Base-by-base conservation (phyloP, 768 basidiomycete genomes). In the Podaxis pistillaris region DNA sequence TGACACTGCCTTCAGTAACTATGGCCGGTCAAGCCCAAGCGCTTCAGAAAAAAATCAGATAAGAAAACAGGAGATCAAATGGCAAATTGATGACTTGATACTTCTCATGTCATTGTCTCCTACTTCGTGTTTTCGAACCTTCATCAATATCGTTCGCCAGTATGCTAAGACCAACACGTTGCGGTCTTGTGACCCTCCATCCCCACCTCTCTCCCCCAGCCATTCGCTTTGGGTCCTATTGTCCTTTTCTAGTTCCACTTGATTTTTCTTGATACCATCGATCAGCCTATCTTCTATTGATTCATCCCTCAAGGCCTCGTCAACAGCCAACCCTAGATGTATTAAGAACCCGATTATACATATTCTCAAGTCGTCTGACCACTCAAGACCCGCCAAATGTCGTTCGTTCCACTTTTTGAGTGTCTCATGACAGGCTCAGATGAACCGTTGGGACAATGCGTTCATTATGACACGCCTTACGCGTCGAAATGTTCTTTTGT, bases 121-220 rank as follows among this genome's bases (percentile, higher is more conserved):
- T n/a, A 60, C 53, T 60, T 41, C n/a, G 26, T 53, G 19, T 40
- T 44, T 60, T 46, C 59, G 13, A 60, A 37, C n/a, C 37, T 41
- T 58, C 46, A 58, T 38, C 17, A 61, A 40, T 38, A 26, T 33
- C 19, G 24, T 24, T 47, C 41, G 3, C 41, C 60, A 44, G 37
- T 53, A 38, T 61, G 51, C 40, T 54, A 24, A 30, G 17, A 22
- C 52, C 46, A 56, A 62, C 61, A 56, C 61, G 61, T 56, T 56
- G 55, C 47, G 49, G 54, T 56, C 61, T 50, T 62, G 61, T 62
- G 61, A 62, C 61, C 54, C 4, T 56, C 22, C 40, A 41, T 40
- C 59, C 13, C 51, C 38, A 22, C 19, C 17, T 52, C 38, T 60
- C 36, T 49, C 38, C 19, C 33, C 50, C 2, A 38, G 22, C 46